Evolutionary conservation across 1,284 basidiomycete species (phyloP).

Genomic region (Trichosporon sp.): DNA sequence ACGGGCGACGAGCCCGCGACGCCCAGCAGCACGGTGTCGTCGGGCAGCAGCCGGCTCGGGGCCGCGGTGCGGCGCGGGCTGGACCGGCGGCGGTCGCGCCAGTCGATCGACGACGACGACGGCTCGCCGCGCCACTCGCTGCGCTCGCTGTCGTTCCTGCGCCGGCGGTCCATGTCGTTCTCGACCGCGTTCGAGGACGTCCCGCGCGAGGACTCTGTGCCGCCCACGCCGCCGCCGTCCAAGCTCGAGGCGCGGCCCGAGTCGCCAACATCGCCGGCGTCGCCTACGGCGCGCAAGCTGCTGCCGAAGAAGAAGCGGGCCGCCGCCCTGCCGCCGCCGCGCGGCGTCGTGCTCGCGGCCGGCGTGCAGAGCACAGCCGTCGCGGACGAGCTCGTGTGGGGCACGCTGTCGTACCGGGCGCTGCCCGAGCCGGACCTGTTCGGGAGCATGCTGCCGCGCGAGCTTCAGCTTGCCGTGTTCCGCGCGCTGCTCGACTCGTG

Average conservation of each 20-base stretch:
- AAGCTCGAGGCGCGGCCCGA: neutral
- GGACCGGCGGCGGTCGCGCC: neutral
- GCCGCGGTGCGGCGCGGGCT: neutral
- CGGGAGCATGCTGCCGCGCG: slow-evolving; percentile 61
- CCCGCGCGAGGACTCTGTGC: neutral
- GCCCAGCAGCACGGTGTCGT: neutral
- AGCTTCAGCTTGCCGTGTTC: slow-evolving; percentile 67
- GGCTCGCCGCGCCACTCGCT: neutral
- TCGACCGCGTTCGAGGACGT: neutral
- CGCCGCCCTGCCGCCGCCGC: slow-evolving; percentile 7
- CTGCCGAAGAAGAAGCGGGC: neutral
- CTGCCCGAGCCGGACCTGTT: slow-evolving; percentile 25
- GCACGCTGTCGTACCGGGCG: slow-evolving; percentile 20
- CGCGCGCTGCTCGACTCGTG: slow-evolving; percentile 46
- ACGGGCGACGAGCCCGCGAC: neutral
- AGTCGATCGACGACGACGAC: neutral
- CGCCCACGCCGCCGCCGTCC: neutral
- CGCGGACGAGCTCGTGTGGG: slow-evolving; percentile 23
- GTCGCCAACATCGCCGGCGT: neutral
- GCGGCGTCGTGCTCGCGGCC: slow-evolving; percentile 17
- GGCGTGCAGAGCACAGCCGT: slow-evolving; percentile 13
- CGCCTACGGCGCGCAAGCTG: neutral
- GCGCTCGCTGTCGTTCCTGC: neutral
- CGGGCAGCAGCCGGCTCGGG: neutral
- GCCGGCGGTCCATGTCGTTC: neutral